Evolutionary conservation across 1,284 basidiomycete species (phyloP), one percentile per base, ranked within the genome.

Genomic region (Irpex sp.): DNA sequence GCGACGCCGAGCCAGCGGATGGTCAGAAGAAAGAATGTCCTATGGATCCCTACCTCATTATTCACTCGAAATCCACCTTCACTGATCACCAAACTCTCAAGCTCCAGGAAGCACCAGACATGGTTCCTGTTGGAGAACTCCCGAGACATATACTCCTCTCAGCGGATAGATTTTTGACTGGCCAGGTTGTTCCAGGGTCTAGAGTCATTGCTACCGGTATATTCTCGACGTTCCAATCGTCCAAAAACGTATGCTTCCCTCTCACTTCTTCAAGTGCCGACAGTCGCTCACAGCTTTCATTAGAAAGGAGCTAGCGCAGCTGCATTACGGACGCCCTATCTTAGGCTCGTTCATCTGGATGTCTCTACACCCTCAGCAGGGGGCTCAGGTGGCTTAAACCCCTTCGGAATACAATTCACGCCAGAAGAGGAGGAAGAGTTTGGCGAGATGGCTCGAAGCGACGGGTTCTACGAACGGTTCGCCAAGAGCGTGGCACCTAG

Each of bases 371-470:
- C 92, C 5, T 84, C 87, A 1, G 83, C 90, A 8, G 85, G 85
- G 6, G 86, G 89, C 13, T 82, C 87, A 0, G 82, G 85, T 38
- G 85, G 83, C 11, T 81, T 85, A 9, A 92, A 91, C 74, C 91
- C 91, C 0, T 93, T 93, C 70, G 92, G 92, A 31, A 80, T 87
- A 2, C 91, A 93, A 67, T 99, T 98, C 72, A 89, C 92, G 0
- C 93, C 96, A 1, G 94, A 98, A 71, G 97, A 99, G 75, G 97
- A 99, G 74, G 97, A 99, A 72, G 96, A 98, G 73, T 96, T 96
- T 69, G 88, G 85, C 63, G 89, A 90, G 74, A 91, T 99, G 85
- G 90, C 94, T 5, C 84, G 96, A 65, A 92, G 90, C 65, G 93
- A 95, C 55, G 89, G 87, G 15, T 91, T 99, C 71, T 99, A 98